These are phyloP conservation scores for Magnusiomyces ingens DNA, from an alignment of 1,139 yeast genomes.

Conservation along the genomic window DNA sequence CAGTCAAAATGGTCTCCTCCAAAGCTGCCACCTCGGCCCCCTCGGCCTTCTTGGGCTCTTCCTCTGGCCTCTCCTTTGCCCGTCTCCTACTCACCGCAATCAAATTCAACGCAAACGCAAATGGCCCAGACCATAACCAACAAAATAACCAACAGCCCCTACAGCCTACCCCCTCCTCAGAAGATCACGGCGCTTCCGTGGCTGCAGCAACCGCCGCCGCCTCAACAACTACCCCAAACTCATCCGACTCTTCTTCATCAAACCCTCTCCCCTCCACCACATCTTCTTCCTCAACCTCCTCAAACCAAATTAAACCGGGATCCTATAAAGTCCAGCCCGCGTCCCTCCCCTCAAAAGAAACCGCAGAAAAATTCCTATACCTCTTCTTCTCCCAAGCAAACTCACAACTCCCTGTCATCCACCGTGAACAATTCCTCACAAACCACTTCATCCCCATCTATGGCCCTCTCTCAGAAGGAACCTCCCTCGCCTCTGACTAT, in stretches of 20 bases:
- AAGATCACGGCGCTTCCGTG: slow-evolving; percentile 5
- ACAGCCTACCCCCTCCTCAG: no score
- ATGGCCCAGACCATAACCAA: slow-evolving; percentile 4
- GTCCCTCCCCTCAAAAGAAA: slow-evolving; percentile 58
- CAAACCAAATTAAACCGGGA: neutral
- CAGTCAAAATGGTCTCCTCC: slow-evolving; percentile 28
- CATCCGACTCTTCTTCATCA: slow-evolving; percentile 8
- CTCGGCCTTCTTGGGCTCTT: slow-evolving; percentile 44
- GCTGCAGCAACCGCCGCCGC: slow-evolving; percentile 7
- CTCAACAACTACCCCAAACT: slow-evolving; percentile 12
- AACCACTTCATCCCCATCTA: slow-evolving; percentile 70
- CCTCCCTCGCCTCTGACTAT: slow-evolving; percentile 56
- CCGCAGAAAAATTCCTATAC: slow-evolving; percentile 62
- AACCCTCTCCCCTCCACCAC: no score
- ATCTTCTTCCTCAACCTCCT: no score
- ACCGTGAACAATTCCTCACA: slow-evolving; percentile 65
- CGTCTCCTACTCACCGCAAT: slow-evolving; percentile 70
- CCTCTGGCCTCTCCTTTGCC: slow-evolving; percentile 66
- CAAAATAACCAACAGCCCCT: neutral
- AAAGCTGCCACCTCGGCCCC: slow-evolving; percentile 27
- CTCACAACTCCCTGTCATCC: slow-evolving; percentile 73
- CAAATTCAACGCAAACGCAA: slow-evolving; percentile 43
- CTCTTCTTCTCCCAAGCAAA: slow-evolving; percentile 73
- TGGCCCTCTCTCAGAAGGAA: slow-evolving; percentile 52
- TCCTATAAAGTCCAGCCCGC: slow-evolving; percentile 37